Base-by-base conservation (phyloP, 495 filamentous ascomycete species). In the Penicillium mononematosum region DNA sequence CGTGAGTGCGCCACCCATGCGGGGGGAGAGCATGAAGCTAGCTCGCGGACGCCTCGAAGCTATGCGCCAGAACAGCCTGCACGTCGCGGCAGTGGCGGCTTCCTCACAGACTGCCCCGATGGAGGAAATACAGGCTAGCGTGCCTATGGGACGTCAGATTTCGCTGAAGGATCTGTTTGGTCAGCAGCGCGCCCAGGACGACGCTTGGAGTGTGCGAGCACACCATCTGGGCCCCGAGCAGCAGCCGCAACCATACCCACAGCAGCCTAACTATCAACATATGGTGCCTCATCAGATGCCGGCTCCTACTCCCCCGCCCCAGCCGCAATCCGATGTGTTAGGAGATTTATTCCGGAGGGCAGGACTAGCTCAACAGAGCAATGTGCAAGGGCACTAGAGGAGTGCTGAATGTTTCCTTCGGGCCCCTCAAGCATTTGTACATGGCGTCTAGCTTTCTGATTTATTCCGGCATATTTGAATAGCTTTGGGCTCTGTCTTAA, bases 161-260 rank as follows among this genome's bases (percentile, higher is more conserved):
- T 79, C 76, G 10, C 61, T 85, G 19, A 73, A 80, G 55, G 79
- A 85, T 60, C 55, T 84, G 0, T 83, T 85, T 58, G 80, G 79
- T 7, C 78, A 81, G 57, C 80, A 83, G 62, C 70, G 79, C 20
- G 73, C 74, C 17, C 70, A 79, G 45, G 80, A 83, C 62, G 73
- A 79, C 57, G 78, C 60, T 10, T 81, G 76, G 75, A 80, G 74
- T 58, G 72, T 79, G 11, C 70, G 70, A 22, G 77, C 77, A 39
- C 72, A 82, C 60, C 72, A 75, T 59, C 48, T 73, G 24, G 52
- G 54, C 20, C 67, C 67, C 14, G 50, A 16, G 14, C 50, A 55
- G 31, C 36, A 39, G 5, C 45, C 34, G 7, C 53, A 55, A 19
- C 54, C 46, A 24, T 47, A 55, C 29, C 52, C 56, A 27, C 59